Conservation (phyloP, 495 filamentous ascomycete genomes). For the Glonium stellatum region DNA sequence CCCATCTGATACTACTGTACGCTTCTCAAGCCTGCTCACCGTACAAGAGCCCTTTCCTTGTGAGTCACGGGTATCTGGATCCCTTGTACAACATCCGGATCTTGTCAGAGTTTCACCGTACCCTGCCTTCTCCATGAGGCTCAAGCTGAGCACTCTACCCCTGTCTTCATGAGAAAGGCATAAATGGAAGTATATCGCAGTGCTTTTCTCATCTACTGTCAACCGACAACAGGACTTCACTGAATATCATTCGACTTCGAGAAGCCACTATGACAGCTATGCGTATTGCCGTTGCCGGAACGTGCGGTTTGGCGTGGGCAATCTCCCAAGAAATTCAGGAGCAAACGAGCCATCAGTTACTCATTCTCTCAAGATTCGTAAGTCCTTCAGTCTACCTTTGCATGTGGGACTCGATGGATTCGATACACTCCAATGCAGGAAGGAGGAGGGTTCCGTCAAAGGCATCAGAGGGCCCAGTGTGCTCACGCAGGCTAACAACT, state of each 20-base stretch:
- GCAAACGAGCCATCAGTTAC: slow-evolving; percentile 54
- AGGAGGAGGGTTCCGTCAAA: not conserved
- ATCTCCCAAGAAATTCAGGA: slow-evolving; percentile 53
- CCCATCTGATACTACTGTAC: not conserved
- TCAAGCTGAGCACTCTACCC: slow-evolving; percentile 15
- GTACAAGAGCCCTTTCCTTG: slow-evolving; percentile 11
- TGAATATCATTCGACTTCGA: not conserved
- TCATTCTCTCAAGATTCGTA: slow-evolving; percentile 62
- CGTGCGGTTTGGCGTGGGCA: slow-evolving; percentile 58
- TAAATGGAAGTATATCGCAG: slow-evolving; percentile 21
- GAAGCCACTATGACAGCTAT: slow-evolving; percentile 37
- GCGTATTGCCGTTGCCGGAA: slow-evolving; percentile 68
- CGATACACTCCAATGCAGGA: not conserved
- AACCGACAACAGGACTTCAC: not conserved
- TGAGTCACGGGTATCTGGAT: slow-evolving; percentile 19
- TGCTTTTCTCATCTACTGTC: not conserved
- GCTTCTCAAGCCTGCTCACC: slow-evolving; percentile 11
- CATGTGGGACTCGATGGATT: not conserved
- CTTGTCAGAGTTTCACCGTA: not conserved
- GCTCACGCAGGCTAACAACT: slow-evolving; percentile 8
- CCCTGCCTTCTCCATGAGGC: slow-evolving; percentile 9
- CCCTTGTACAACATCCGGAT: slow-evolving; percentile 7
- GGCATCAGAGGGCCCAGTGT: not conserved
- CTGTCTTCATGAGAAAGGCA: slow-evolving; percentile 12
- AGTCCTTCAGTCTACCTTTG: slow-evolving; percentile 11